phyloP scores from a whole-genome alignment of 331 rosid genomes.

The Arachis monticola region DNA sequence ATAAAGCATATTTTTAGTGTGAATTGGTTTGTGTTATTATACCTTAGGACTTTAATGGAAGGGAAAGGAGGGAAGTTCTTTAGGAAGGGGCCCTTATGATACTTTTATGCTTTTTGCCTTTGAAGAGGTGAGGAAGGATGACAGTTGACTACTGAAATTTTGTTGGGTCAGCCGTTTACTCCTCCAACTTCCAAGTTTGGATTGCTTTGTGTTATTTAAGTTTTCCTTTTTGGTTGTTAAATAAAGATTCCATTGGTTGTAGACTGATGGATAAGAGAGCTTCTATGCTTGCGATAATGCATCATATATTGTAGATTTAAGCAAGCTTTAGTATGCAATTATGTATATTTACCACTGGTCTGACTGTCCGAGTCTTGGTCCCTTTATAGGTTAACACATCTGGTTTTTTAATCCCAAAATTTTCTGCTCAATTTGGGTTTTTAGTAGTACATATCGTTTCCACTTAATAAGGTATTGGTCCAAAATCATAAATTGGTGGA shows the following conservation, averaged over 20 bases:
- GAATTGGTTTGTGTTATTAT: background rate
- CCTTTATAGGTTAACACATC: no score
- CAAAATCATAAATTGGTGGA: background rate
- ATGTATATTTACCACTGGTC: no score
- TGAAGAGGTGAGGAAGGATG: slow-evolving; percentile 30
- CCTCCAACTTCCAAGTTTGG: slow-evolving; percentile 30
- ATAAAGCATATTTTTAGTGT: background rate
- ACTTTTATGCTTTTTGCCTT: slow-evolving; percentile 15
- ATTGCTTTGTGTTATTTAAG: slow-evolving; percentile 7
- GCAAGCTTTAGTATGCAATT: background rate
- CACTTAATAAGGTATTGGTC: no score
- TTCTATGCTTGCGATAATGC: slow-evolving; percentile 29
- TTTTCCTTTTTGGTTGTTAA: slow-evolving; percentile 1
- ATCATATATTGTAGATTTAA: background rate
- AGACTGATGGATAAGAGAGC: slow-evolving; percentile 30
- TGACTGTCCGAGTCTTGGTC: no score
- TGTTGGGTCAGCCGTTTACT: slow-evolving; percentile 22
- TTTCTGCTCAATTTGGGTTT: no score
- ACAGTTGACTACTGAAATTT: slow-evolving; percentile 13
- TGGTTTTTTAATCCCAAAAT: no score
- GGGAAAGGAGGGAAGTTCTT: slow-evolving; percentile 4
- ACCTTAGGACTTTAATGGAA: slow-evolving; percentile 14
- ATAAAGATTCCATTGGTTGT: slow-evolving; percentile 20
- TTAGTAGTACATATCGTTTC: no score
- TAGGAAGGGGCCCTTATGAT: slow-evolving; percentile 15